Evolutionary conservation across 352 stramenopile genomes (phyloP).

Genomic region (Globisporangium cylindrosporum): DNA sequence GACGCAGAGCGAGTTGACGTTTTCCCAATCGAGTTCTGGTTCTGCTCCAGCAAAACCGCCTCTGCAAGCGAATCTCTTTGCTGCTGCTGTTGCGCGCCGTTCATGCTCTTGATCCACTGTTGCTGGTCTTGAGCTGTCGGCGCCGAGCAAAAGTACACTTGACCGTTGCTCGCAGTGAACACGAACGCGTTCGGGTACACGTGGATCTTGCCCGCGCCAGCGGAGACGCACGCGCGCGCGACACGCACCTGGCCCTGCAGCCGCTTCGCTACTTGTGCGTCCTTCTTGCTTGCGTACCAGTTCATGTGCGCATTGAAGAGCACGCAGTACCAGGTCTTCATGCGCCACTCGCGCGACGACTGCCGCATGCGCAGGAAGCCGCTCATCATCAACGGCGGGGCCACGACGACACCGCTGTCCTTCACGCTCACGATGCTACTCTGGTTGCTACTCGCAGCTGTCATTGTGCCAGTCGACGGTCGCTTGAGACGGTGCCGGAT

Average conservation of each 20-base stretch:
- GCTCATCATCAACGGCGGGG: conserved; percentile 10
- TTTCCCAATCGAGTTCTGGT: conserved; percentile 2
- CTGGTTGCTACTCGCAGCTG: conserved; percentile 28
- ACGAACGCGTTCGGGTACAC: conserved; percentile 32
- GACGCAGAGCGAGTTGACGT: not conserved
- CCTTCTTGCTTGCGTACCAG: conserved; percentile 29
- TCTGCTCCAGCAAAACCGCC: not conserved
- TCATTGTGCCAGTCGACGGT: conserved; percentile 20
- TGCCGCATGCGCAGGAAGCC: conserved; percentile 34
- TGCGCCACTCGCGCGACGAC: conserved; percentile 31
- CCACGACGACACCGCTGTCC: conserved; percentile 17
- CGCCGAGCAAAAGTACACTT: conserved; percentile 32
- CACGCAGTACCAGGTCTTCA: conserved; percentile 44
- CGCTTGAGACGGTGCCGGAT: conserved; percentile 15
- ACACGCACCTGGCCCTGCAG: conserved; percentile 22
- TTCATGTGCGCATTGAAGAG: conserved; percentile 27
- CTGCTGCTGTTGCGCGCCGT: conserved; percentile 1
- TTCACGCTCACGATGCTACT: not conserved
- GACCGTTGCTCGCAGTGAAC: conserved; percentile 23
- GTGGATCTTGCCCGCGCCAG: conserved; percentile 25
- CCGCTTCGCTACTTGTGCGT: conserved; percentile 24
- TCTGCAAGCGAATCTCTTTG: not conserved
- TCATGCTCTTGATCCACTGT: conserved; percentile 28
- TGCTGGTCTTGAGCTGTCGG: conserved; percentile 21
- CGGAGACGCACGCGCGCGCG: conserved; percentile 11